Base-by-base conservation (phyloP, 371 early-diverging fungal species). In the Rhizopus microsporus region DNA sequence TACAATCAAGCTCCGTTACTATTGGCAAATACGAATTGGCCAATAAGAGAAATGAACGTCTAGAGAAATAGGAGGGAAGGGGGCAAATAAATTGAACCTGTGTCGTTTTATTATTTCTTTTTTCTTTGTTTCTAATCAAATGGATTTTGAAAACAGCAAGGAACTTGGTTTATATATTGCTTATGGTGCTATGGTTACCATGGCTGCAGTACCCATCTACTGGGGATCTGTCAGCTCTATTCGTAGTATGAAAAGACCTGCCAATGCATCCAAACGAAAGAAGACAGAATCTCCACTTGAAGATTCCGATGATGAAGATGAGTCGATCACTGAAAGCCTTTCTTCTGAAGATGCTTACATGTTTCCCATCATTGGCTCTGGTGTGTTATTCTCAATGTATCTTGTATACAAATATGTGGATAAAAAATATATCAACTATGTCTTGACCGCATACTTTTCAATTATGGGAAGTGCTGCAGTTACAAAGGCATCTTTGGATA, bases 331-430 rank as follows among this genome's bases (percentile, higher is more conserved):
- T 52, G 97, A 97, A 63, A 86, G 88, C 39, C 82, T 97, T 59
- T 85, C 91, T 4, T 67, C 92, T 4, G 84, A 89, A 62, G 98
- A 97, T 73, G 98, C 98, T 23, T 90, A 93, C 71, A 84, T 88
- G 91, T 94, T 95, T 67, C 96, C 98, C 8, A 68, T 96, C 30
- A 86, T 93, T 66, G 98, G 96, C 29, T 95, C 96, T 10, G 77
- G 69, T 16, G 90, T 89, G 8, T 74, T 97, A 4, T 89, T 96
- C 57, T 81, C 87, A 1, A 74, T 97, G 60, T 97, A 95, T 77
- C 60, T 96, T 48, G 72, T 94, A 30, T 91, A 94, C 83, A 85
- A 87, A 58, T 95, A 78, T 60, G 68, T 97, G 43, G 85, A 91
- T 67, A 90, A 89, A 67, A 86, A 90, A 47, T 91, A 90, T 71